Percentiles rank a stretch among this genome's conserved stretches.
phyloP scores from a whole-genome alignment of 140 eudicot species.

The Flaveria floridana region DNA sequence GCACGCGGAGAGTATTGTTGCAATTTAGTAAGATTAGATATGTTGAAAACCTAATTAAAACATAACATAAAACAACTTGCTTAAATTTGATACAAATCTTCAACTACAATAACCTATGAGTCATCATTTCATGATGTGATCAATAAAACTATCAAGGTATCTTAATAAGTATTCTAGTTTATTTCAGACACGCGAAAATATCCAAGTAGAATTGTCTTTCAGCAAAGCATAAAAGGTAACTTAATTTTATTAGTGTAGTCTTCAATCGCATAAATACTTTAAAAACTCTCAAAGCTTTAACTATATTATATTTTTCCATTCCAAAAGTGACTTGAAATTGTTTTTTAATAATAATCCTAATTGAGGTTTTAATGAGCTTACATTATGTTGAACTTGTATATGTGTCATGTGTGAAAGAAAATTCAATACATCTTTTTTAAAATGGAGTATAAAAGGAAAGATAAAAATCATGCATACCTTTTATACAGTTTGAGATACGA shows the following conservation, averaged over 20 bases:
- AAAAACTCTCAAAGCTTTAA: background rate
- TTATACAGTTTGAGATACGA: background rate
- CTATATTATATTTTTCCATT: background rate
- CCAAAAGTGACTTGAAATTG: background rate
- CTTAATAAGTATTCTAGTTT: background rate
- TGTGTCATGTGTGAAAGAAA: background rate
- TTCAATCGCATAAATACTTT: too few relatives aligned
- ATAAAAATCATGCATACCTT: too few relatives aligned
- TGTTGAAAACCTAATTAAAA: background rate
- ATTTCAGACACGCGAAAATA: too few relatives aligned
- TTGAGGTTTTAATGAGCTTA: background rate
- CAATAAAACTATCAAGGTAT: background rate
- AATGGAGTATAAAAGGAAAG: background rate
- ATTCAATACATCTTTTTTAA: background rate
- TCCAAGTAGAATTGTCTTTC: background rate
- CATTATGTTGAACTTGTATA: background rate
- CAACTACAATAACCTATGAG: background rate
- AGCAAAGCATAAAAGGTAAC: background rate
- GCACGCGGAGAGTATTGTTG: background rate
- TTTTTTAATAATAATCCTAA: background rate
- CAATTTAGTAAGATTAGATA: background rate
- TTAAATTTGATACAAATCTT: background rate
- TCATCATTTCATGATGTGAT: background rate
- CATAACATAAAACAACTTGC: background rate
- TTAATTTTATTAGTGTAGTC: too few relatives aligned